These are phyloP conservation scores for Physaria fendleri DNA, from an alignment of 345 rosid species.

Conservation along the genomic window DNA sequence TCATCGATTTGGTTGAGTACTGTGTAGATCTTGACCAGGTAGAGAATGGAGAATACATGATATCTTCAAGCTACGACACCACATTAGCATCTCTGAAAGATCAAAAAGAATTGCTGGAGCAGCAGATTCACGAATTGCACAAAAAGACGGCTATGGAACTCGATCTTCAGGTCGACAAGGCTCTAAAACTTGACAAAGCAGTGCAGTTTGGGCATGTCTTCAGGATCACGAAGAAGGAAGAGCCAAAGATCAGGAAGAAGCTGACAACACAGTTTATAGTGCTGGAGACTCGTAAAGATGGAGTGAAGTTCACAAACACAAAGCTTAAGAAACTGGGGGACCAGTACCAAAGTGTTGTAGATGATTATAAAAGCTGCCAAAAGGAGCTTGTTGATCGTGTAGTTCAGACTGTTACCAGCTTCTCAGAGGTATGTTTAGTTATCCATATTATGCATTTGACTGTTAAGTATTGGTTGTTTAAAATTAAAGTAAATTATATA, in stretches of 20 bases:
- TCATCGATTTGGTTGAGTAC: constrained; percentile 78
- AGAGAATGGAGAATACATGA: constrained; percentile 94
- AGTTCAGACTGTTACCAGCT: constrained; percentile 69
- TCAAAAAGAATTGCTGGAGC: constrained; percentile 69
- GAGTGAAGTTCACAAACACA: constrained; percentile 91
- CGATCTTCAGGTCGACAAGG: constrained; percentile 74
- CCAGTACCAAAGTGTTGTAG: constrained; percentile 77
- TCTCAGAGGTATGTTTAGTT: constrained; percentile 62
- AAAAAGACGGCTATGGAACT: constrained; percentile 80
- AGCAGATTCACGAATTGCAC: constrained; percentile 73
- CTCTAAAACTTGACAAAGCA: constrained; percentile 85
- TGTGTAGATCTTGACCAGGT: constrained; percentile 92
- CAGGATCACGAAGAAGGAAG: constrained; percentile 97
- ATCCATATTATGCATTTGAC: background rate
- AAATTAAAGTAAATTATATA: background rate
- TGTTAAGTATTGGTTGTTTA: background rate
- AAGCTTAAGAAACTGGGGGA: constrained; percentile 92
- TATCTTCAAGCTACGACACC: constrained; percentile 76
- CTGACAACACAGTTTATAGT: constrained; percentile 78
- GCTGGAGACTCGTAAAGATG: constrained; percentile 97
- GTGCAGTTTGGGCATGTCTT: constrained; percentile 95
- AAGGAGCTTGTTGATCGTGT: constrained; percentile 78
- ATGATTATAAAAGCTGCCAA: constrained; percentile 73
- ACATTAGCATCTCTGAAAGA: constrained; percentile 62
- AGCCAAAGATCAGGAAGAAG: constrained; percentile 91